Evolutionary conservation across 2,329 filamentous ascomycete species (phyloP).

Genomic region (Aphanoascus verrucosus): DNA sequence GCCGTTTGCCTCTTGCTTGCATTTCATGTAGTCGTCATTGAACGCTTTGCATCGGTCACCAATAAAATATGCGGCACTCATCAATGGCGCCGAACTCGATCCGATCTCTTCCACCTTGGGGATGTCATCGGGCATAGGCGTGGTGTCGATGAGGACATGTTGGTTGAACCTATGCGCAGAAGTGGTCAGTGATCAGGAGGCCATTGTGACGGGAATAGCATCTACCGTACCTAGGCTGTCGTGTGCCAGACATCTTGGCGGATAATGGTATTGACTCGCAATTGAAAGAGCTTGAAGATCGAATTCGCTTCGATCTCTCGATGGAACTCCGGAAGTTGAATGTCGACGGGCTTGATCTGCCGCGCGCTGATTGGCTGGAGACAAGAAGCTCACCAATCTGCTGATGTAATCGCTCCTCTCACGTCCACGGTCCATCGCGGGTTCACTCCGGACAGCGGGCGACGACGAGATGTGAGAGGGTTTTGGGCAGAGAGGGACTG

Average conservation of each 20-base stretch:
- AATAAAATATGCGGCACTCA: constrained; percentile 93
- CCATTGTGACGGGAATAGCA: neutral
- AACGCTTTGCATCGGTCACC: constrained; percentile 87
- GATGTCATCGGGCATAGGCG: constrained; percentile 82
- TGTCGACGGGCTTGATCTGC: neutral
- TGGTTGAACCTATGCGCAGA: constrained; percentile 71
- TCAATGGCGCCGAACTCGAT: constrained; percentile 78
- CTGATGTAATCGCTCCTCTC: neutral
- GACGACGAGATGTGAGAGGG: neutral
- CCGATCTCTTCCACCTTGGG: constrained; percentile 91
- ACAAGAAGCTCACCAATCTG: neutral
- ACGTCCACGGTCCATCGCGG: neutral
- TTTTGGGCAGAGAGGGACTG: neutral
- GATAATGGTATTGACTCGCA: constrained; percentile 5
- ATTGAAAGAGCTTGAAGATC: neutral
- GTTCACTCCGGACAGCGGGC: neutral
- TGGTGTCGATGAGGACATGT: constrained; percentile 85
- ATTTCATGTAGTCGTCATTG: constrained; percentile 99
- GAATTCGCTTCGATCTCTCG: neutral
- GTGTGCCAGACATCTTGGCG: constrained; percentile 15
- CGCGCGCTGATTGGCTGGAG: neutral
- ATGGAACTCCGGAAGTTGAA: neutral
- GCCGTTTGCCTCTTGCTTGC: constrained; percentile 89
- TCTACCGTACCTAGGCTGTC: constrained; percentile 14
- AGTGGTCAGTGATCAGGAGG: constrained; percentile 4